Percentiles rank a stretch among this genome's conserved stretches.
phyloP scores from a whole-genome alignment of 805 yeast genomes.

The Hyphopichia homilentoma region DNA sequence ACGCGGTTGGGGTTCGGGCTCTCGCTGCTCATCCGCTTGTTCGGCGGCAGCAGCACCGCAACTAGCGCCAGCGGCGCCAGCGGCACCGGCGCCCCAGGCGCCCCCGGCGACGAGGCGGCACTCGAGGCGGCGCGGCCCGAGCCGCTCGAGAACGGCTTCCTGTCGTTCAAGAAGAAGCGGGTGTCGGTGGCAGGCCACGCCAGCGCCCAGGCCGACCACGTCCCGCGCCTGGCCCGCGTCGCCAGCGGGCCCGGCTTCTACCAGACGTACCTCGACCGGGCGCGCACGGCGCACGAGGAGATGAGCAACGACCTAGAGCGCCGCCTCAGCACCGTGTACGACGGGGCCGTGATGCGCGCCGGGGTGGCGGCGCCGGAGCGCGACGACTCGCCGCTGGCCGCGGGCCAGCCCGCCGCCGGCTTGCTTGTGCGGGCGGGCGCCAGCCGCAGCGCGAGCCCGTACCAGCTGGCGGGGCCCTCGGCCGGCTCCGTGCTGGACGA shows the following conservation, averaged over 20 bases:
- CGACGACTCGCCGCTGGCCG: slow-evolving; percentile 1
- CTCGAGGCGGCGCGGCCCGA: slow-evolving; percentile 8
- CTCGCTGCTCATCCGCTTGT: slow-evolving; percentile 8
- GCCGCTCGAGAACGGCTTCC: slow-evolving; percentile 18
- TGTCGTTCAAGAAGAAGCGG: slow-evolving; percentile 25
- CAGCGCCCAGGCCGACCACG: slow-evolving; percentile 6
- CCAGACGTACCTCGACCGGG: slow-evolving; percentile 14
- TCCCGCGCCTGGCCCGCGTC: slow-evolving; percentile 26
- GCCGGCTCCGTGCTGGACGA: slow-evolving; percentile 12
- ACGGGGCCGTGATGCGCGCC: slow-evolving; percentile 10
- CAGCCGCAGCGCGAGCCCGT: no score
- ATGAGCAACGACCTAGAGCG: slow-evolving; percentile 24
- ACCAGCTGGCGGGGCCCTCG: background rate
- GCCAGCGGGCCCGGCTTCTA: slow-evolving; percentile 14
- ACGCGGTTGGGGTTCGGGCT: slow-evolving; percentile 4
- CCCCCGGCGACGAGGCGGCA: slow-evolving; percentile 2
- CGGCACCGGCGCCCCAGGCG: background rate
- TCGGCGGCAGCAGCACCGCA: slow-evolving; percentile 5
- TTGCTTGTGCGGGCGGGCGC: no score
- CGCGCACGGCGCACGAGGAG: slow-evolving; percentile 15
- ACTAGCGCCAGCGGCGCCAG: background rate
- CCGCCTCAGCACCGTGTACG: slow-evolving; percentile 20
- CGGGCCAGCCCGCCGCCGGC: no score
- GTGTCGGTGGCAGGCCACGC: slow-evolving; percentile 20
- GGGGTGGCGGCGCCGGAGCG: slow-evolving; percentile 5